Percentiles rank a stretch among this genome's conserved stretches.
Evolutionary conservation across 805 yeast species (phyloP).

Genomic region (Wickerhamiella kazuoi): DNA sequence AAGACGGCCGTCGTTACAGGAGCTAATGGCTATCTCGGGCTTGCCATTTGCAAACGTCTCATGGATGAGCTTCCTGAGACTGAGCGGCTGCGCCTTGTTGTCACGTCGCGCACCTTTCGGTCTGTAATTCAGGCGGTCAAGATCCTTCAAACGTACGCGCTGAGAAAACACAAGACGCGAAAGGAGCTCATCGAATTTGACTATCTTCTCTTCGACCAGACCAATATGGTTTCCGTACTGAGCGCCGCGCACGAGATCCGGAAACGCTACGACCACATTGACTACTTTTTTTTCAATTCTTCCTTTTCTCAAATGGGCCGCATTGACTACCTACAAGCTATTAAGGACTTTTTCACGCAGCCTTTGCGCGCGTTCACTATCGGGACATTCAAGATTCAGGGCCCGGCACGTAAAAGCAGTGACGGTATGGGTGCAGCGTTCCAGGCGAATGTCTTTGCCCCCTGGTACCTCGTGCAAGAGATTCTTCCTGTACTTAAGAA

Average conservation of each 20-base stretch:
- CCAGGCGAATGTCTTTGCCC: slow-evolving; percentile 94
- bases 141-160: slow-evolving; percentile 24
- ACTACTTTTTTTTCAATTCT: slow-evolving; percentile 71
- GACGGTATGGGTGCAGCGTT: slow-evolving; percentile 80
- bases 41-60: slow-evolving; percentile 67
- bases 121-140: slow-evolving; percentile 62
- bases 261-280: slow-evolving; percentile 46
- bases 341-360: slow-evolving; percentile 40
- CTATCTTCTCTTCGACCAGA: slow-evolving; percentile 74
- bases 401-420: slow-evolving; percentile 49
- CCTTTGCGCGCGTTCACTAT: slow-evolving; percentile 76
- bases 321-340: slow-evolving; percentile 70
- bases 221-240: slow-evolving; percentile 71
- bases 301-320: slow-evolving; percentile 81
- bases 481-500: slow-evolving; percentile 33
- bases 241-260: slow-evolving; percentile 55
- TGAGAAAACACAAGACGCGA: slow-evolving; percentile 22
- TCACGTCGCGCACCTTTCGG: slow-evolving; percentile 78
- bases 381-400: slow-evolving; percentile 74
- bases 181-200: slow-evolving; percentile 60
- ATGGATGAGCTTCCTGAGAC: slow-evolving; percentile 39
- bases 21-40: slow-evolving; percentile 48
- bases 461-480: slow-evolving; percentile 64
- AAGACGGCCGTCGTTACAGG: slow-evolving; percentile 25
- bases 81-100: slow-evolving; percentile 53